Evolutionary conservation across 1,139 yeast genomes (phyloP).

Genomic region (Geotrichum carabidarum): DNA sequence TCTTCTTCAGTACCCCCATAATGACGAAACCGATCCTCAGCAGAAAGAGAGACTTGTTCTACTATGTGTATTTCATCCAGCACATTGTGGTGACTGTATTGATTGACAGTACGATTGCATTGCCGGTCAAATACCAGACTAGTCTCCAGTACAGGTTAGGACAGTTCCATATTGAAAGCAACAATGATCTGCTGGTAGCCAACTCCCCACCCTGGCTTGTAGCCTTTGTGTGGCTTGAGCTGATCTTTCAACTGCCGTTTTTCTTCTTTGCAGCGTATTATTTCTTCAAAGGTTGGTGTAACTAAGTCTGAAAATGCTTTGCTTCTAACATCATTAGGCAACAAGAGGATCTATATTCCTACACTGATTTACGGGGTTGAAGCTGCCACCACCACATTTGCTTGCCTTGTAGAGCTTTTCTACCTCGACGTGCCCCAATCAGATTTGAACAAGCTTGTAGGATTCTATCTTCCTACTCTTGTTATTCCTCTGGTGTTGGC

Average conservation of each 20-base stretch:
- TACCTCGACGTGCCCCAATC: slow-evolving; percentile 27
- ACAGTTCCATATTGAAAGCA: slow-evolving; percentile 53
- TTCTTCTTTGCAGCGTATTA: slow-evolving; percentile 48
- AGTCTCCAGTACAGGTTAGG: slow-evolving; percentile 47
- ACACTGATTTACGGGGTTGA: slow-evolving; percentile 68
- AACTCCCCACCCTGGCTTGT: slow-evolving; percentile 64
- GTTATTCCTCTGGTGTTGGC: slow-evolving; percentile 57
- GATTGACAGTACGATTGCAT: slow-evolving; percentile 66
- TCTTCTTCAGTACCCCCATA: background rate
- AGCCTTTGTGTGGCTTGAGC: slow-evolving; percentile 64
- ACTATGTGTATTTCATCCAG: slow-evolving; percentile 48
- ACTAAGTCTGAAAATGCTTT: background rate
- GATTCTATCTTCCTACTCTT: slow-evolving; percentile 49
- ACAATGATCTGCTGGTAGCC: slow-evolving; percentile 64
- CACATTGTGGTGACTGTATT: slow-evolving; percentile 73
- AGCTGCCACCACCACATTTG: slow-evolving; percentile 67
- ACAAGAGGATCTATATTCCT: slow-evolving; percentile 44
- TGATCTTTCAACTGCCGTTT: slow-evolving; percentile 71
- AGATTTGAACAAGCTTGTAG: slow-evolving; percentile 30
- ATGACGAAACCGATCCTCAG: slow-evolving; percentile 8
- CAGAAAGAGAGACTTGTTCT: slow-evolving; percentile 45
- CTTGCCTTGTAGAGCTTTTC: slow-evolving; percentile 45
- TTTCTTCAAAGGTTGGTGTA: slow-evolving; percentile 27
- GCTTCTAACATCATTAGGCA: slow-evolving; percentile 10
- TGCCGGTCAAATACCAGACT: slow-evolving; percentile 51